Conservation (phyloP, 148 eudicot species). For the Selenicereus undatus region DNA sequence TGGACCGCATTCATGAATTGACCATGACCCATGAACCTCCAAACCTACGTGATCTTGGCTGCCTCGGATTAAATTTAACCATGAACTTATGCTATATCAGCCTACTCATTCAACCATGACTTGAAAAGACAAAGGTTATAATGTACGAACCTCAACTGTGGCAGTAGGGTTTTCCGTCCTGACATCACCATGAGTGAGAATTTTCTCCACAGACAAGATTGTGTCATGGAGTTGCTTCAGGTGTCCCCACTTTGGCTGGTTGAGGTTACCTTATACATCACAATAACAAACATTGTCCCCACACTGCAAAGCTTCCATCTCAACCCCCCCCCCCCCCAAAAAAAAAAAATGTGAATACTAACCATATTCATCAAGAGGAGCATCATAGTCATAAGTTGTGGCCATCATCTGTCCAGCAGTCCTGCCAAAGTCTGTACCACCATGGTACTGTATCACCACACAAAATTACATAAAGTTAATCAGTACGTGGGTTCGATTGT, state of each 20-base stretch:
- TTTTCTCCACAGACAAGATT: slow-evolving; percentile 24
- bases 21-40: too few relatives aligned
- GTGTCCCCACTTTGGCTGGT: slow-evolving; percentile 46
- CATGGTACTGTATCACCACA: slow-evolving; percentile 37
- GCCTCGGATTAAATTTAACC: too few relatives aligned
- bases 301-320: too few relatives aligned
- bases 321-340: too few relatives aligned
- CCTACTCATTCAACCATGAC: too few relatives aligned
- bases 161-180: not conserved
- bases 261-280: slow-evolving; percentile 18
- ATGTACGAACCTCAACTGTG: not conserved
- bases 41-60: too few relatives aligned
- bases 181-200: slow-evolving; percentile 21
- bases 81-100: too few relatives aligned
- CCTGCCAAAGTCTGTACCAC: slow-evolving; percentile 56
- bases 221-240: slow-evolving; percentile 33
- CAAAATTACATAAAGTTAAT: too few relatives aligned
- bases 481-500: too few relatives aligned
- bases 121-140: not conserved
- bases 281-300: not conserved
- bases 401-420: slow-evolving; percentile 46
- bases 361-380: slow-evolving; percentile 39
- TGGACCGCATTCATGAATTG: too few relatives aligned
- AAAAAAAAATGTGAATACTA: too few relatives aligned
- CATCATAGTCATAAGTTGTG: slow-evolving; percentile 50